Evolutionary conservation across 192 early-diverging fungal genomes (phyloP).

Genomic region (Allomyces javanicus): DNA sequence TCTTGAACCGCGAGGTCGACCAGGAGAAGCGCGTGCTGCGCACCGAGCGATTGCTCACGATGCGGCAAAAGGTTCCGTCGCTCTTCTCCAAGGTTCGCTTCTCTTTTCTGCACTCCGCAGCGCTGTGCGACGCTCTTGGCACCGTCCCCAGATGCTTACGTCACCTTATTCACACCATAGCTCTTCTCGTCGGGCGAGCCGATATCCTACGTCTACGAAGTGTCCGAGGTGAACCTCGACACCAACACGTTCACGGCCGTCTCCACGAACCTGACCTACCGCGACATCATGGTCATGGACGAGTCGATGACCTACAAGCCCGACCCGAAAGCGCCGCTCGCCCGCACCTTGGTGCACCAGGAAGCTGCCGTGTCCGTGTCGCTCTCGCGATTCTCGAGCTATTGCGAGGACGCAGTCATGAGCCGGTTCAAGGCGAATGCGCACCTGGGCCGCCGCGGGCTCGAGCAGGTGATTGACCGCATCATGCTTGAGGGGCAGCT

Average conservation of each 20-base stretch:
- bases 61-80: slow-evolving; percentile 64
- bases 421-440: slow-evolving; percentile 83
- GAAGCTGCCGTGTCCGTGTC: slow-evolving; percentile 50
- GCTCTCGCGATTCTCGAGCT: slow-evolving; percentile 38
- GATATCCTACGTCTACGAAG: slow-evolving; percentile 71
- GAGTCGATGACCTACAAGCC: slow-evolving; percentile 66
- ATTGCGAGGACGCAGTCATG: slow-evolving; percentile 70
- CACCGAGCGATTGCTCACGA: slow-evolving; percentile 80
- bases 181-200: slow-evolving; percentile 23
- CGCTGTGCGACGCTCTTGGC: neutral
- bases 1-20: slow-evolving; percentile 60
- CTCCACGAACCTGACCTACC: slow-evolving; percentile 69
- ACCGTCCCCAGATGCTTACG: neutral
- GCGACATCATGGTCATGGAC: slow-evolving; percentile 59
- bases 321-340: slow-evolving; percentile 26
- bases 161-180: slow-evolving; percentile 1
- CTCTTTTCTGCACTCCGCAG: slow-evolving; percentile 3
- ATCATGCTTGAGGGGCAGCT: slow-evolving; percentile 10
- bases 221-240: slow-evolving; percentile 64
- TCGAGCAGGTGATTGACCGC: slow-evolving; percentile 64
- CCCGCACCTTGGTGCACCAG: slow-evolving; percentile 8
- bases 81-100: slow-evolving; percentile 38
- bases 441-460: slow-evolving; percentile 53
- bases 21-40: slow-evolving; percentile 61
- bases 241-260: slow-evolving; percentile 49